Evolutionary conservation across 306 rosid genomes (phyloP).

Genomic region (Sindora glabra): DNA sequence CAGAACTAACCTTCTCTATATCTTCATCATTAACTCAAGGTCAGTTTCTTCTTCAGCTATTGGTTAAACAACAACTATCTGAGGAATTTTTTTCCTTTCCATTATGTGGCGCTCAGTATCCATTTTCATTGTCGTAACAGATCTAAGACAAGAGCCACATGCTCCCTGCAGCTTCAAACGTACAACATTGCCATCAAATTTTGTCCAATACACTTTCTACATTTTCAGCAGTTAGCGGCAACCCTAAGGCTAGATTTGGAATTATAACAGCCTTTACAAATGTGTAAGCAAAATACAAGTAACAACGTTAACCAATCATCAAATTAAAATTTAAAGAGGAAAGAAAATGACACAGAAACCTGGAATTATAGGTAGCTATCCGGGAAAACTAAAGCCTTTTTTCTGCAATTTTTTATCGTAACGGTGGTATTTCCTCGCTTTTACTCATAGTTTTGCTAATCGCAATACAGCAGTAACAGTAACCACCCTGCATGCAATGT

Average conservation of each 20-base stretch:
- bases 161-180: conserved; percentile 97
- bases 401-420: neutral
- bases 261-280: conserved; percentile 70
- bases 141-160: conserved; percentile 92
- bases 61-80: conserved; percentile 86
- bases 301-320: neutral
- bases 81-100: conserved; percentile 97
- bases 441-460: too few relatives aligned
- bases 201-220: conserved; percentile 76
- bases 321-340: neutral
- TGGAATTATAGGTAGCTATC: neutral
- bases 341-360: neutral
- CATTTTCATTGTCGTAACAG: conserved; percentile 92
- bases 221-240: conserved; percentile 77
- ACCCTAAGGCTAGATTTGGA: conserved; percentile 65
- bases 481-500: neutral
- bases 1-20: conserved; percentile 63
- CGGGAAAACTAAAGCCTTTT: neutral
- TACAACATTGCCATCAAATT: conserved; percentile 77
- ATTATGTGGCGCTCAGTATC: conserved; percentile 85
- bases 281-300: conserved; percentile 19
- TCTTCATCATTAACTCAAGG: conserved; percentile 78
- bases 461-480: too few relatives aligned
- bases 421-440: too few relatives aligned
- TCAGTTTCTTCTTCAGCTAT: conserved; percentile 79